phyloP scores from a whole-genome alignment of 208 protist genomes.

The Leishmania guyanensis region DNA sequence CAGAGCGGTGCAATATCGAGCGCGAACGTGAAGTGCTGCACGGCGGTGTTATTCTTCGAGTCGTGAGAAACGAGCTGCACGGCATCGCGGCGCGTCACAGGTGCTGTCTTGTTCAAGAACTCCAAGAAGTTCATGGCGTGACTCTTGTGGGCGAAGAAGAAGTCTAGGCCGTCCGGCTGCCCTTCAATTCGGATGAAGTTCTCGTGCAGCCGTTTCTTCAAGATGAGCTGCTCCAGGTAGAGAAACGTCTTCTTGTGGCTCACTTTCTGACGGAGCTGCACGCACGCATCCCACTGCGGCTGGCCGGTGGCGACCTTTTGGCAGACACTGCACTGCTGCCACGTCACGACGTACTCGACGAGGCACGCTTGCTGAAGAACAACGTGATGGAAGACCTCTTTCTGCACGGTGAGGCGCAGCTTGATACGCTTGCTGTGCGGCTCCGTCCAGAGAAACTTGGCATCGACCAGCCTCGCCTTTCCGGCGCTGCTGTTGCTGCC shows the following conservation, averaged over 20 bases:
- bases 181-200: conserved; percentile 96
- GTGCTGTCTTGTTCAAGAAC: conserved; percentile 94
- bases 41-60: conserved; percentile 97
- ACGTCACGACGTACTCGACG: conserved; percentile 97
- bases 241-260: conserved; percentile 99
- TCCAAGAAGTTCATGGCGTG: conserved; percentile 98
- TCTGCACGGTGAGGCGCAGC: conserved; percentile 99
- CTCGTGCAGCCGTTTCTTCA: conserved; percentile 97
- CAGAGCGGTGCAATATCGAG: conserved; percentile 99
- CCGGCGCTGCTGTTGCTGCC: conserved; percentile 94
- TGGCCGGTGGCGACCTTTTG: conserved; percentile 95
- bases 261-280: conserved; percentile 99
- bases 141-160: conserved; percentile 97
- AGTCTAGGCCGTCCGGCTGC: conserved; percentile 97
- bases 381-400: conserved; percentile 95
- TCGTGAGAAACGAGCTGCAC: conserved; percentile 98
- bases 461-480: conserved; percentile 98
- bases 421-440: conserved; percentile 99
- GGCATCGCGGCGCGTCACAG: conserved; percentile 90
- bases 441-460: conserved; percentile 99
- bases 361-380: conserved; percentile 97
- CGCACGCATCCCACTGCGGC: conserved; percentile 97
- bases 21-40: conserved; percentile 98
- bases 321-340: conserved; percentile 97
- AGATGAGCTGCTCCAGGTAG: conserved; percentile 98